Evolutionary conservation across 1,139 yeast species (phyloP).

Genomic region (Saccharomyces hybrid): DNA sequence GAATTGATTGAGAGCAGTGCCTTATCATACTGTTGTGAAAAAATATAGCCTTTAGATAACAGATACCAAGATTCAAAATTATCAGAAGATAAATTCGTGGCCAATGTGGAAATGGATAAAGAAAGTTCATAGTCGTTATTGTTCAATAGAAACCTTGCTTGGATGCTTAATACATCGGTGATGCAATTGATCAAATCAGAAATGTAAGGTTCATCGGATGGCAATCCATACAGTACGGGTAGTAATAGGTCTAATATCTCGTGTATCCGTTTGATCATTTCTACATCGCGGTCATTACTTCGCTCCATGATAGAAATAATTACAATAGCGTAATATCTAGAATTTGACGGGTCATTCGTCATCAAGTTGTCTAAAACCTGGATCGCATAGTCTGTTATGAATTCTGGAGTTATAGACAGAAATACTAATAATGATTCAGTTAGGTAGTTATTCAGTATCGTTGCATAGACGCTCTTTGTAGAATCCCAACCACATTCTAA

Average conservation of each 20-base stretch:
- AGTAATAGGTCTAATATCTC: constrained; percentile 37
- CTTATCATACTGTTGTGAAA: constrained; percentile 59
- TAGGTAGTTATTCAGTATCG: constrained; percentile 59
- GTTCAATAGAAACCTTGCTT: constrained; percentile 62
- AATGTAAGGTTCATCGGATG: not conserved
- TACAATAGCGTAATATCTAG: constrained; percentile 47
- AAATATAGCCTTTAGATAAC: constrained; percentile 65
- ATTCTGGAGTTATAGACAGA: constrained; percentile 52
- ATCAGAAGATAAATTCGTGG: constrained; percentile 76
- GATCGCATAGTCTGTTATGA: constrained; percentile 48
- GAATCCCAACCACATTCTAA: constrained; percentile 53
- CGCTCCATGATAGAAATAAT: constrained; percentile 27
- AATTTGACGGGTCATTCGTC: constrained; percentile 41
- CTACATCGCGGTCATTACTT: constrained; percentile 54
- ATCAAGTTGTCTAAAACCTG: constrained; percentile 42
- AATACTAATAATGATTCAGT: constrained; percentile 66
- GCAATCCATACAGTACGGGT: not conserved
- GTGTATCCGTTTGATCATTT: constrained; percentile 57
- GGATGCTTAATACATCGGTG: constrained; percentile 41
- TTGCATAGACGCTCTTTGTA: constrained; percentile 51
- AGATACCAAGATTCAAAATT: constrained; percentile 80
- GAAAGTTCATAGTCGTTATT: constrained; percentile 69
- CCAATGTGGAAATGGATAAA: constrained; percentile 59
- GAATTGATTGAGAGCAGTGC: constrained; percentile 82
- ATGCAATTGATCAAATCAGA: not conserved